phyloP scores from a whole-genome alignment of 768 basidiomycete species.

The Mrakia hoshinonis region DNA sequence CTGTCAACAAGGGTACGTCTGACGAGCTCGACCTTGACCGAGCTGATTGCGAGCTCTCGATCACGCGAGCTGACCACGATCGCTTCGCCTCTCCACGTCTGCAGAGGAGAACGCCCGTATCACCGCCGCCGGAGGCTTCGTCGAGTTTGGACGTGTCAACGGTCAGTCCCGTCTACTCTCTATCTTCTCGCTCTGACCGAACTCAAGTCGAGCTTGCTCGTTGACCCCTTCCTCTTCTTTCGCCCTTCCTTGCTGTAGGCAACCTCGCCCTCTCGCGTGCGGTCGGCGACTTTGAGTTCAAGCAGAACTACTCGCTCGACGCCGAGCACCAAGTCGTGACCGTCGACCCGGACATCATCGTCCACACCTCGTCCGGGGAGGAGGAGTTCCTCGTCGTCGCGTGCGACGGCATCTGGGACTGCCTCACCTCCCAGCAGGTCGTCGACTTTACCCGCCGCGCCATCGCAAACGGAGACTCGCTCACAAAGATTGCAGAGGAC shows the following conservation, averaged over 20 bases:
- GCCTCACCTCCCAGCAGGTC: constrained; percentile 82
- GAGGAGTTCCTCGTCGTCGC: constrained; percentile 96
- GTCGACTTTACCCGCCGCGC: constrained; percentile 78
- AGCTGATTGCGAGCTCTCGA: not conserved
- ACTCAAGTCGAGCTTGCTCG: not conserved
- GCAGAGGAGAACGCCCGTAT: constrained; percentile 71
- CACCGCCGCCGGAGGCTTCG: constrained; percentile 81
- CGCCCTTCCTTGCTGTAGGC: constrained; percentile 46
- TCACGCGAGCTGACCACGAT: constrained; percentile 23
- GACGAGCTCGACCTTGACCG: constrained; percentile 41
- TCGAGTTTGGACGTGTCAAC: constrained; percentile 94
- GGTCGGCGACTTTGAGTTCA: constrained; percentile 96
- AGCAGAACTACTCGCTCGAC: constrained; percentile 71
- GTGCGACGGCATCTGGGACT: constrained; percentile 99
- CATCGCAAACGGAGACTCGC: constrained; percentile 65
- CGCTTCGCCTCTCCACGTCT: constrained; percentile 43
- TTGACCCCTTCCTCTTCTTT: not conserved
- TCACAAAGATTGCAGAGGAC: constrained; percentile 75
- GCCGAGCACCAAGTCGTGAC: constrained; percentile 94
- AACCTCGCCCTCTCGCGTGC: constrained; percentile 93
- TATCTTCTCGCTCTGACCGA: not conserved
- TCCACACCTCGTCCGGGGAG: constrained; percentile 70
- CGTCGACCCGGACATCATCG: constrained; percentile 79
- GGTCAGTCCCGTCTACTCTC: constrained; percentile 48
- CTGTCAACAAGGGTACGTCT: constrained; percentile 54